phyloP scores from a whole-genome alignment of 2,329 filamentous ascomycete species.

The Aspergillus intermedius region DNA sequence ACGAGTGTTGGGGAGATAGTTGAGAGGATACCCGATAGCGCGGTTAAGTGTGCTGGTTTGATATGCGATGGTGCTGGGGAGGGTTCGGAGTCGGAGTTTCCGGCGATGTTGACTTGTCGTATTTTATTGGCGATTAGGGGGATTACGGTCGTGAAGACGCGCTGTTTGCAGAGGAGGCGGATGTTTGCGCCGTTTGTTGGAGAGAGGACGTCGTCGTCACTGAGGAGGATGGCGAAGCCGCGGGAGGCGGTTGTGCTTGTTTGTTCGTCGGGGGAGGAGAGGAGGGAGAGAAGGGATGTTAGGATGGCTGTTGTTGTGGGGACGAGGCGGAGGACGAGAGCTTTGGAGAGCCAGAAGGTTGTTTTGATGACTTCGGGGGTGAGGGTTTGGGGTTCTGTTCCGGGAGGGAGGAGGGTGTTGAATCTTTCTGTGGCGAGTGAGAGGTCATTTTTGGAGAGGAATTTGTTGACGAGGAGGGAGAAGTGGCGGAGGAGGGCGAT shows the following conservation, averaged over 20 bases:
- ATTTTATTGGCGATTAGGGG: slow-evolving; percentile 52
- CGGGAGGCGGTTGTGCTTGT: slow-evolving; percentile 49
- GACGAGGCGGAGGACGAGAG: slow-evolving; percentile 50
- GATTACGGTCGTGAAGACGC: slow-evolving; percentile 54
- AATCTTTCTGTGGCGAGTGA: slow-evolving; percentile 25
- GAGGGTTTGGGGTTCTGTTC: slow-evolving; percentile 14
- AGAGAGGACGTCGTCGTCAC: slow-evolving; percentile 55
- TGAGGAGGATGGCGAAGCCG: slow-evolving; percentile 54
- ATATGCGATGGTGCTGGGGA: slow-evolving; percentile 19
- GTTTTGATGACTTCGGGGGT: slow-evolving; percentile 44
- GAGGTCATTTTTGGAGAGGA: slow-evolving; percentile 30
- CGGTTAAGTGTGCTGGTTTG: slow-evolving; percentile 58
- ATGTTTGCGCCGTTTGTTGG: slow-evolving; percentile 56
- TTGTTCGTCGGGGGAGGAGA: slow-evolving; percentile 38
- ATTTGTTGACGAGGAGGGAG: slow-evolving; percentile 38
- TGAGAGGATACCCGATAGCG: slow-evolving; percentile 55
- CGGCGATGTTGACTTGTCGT: slow-evolving; percentile 32
- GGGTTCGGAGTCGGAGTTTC: slow-evolving; percentile 13
- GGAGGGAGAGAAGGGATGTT: slow-evolving; percentile 41
- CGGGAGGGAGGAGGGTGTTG: slow-evolving; percentile 23
- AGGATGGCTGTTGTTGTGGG: slow-evolving; percentile 47
- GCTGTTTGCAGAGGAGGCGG: slow-evolving; percentile 57
- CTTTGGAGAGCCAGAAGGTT: slow-evolving; percentile 57
- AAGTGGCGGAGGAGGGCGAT: slow-evolving; percentile 38
- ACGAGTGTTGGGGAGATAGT: slow-evolving; percentile 56